These are phyloP conservation scores for Coix lacrymajobi DNA, from an alignment of 176 grass and related monocot species.

Conservation along the genomic window DNA sequence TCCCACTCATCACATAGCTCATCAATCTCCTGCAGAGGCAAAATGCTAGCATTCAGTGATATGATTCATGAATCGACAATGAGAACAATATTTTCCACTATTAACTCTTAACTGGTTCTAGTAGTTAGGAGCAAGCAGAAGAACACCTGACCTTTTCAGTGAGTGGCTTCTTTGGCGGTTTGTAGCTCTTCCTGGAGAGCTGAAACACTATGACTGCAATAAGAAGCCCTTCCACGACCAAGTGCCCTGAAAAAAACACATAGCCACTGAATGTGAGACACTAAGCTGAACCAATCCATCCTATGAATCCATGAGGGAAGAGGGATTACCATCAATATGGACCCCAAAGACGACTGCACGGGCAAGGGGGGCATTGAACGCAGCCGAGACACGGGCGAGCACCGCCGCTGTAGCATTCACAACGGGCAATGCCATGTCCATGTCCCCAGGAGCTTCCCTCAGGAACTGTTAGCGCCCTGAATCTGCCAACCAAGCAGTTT, in stretches of 20 bases:
- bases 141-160: conserved; percentile 66
- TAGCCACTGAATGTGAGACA: conserved; percentile 23
- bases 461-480: conserved; percentile 1
- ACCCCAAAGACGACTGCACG: conserved; percentile 81
- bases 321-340: conserved; percentile 69
- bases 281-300: neutral
- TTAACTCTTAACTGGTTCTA: neutral
- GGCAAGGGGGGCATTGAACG: conserved; percentile 69
- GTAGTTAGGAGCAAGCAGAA: neutral
- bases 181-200: conserved; percentile 95
- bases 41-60: conserved; percentile 13
- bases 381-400: conserved; percentile 57
- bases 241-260: conserved; percentile 57
- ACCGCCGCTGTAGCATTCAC: conserved; percentile 60
- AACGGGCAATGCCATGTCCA: conserved; percentile 58
- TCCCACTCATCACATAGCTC: conserved; percentile 94
- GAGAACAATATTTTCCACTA: neutral
- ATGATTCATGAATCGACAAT: conserved; percentile 18
- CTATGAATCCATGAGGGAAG: neutral
- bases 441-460: neutral
- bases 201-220: conserved; percentile 84
- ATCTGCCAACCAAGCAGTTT: conserved; percentile 31
- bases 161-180: conserved; percentile 86
- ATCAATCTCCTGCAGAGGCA: conserved; percentile 75
- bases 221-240: conserved; percentile 91